Evolutionary conservation across 2,329 filamentous ascomycete genomes (phyloP), one percentile per base, ranked within the genome.

Genomic region (Fusarium redolens): DNA sequence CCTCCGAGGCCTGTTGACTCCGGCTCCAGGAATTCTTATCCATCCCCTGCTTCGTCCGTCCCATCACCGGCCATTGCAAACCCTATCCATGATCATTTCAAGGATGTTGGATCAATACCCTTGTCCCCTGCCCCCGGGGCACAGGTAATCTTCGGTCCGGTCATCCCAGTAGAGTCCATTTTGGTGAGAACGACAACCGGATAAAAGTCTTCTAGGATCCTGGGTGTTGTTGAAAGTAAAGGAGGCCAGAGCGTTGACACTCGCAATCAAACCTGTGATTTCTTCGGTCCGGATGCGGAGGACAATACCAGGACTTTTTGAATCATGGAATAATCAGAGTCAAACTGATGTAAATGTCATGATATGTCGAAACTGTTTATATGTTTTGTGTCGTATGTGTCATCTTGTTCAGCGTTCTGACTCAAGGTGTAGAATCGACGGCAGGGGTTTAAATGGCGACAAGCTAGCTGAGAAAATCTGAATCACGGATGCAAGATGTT

Each of bases 11-110:
- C 62, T 44, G 47, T 60, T 58, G 60, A 54, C 56, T 60, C 75
- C 75, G 71, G 75, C 75, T 77, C 75, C 75, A 77, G 72, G 75
- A 74, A 75, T 74, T 77, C 65, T 74, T 65, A 71, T 62, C 71
- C 71, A 61, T 58, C 67, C 66, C 71, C 69, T 65, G 67, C 69
- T 66, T 71, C 40, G 65, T 22, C 64, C 52, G 72, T 68, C 50
- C 67, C 61, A 67, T 61, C 72, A 45, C 60, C 37, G 62, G 64
- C 43, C 64, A 62, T 64, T 66, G 47, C 52, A 71, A 71, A 71
- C 65, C 71, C 60, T 74, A 77, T 62, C 75, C 75, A 74, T 77
- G 71, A 51, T 35, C 64, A 56, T 44, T 60, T 60, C 74, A 68
- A 63, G 61, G 71, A 60, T 70, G 30, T 60, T 63, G 68, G 63